Evolutionary conservation across 2,329 filamentous ascomycete genomes (phyloP).

Genomic region (Pyrenochaeta sp.): DNA sequence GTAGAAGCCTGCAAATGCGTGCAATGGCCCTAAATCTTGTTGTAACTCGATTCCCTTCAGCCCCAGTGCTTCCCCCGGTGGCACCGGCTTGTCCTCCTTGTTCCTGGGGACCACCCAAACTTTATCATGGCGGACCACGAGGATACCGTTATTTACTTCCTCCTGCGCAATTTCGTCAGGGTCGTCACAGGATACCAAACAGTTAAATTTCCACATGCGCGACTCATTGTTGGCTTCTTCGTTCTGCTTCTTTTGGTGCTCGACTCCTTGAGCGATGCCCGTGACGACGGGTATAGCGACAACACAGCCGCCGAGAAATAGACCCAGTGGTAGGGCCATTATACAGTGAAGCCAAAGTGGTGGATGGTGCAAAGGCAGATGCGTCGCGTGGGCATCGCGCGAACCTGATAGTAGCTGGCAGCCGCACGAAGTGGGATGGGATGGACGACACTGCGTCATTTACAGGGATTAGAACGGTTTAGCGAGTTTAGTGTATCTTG

Average conservation of each 20-base stretch:
- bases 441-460: neutral
- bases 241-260: slow-evolving; percentile 60
- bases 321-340: slow-evolving; percentile 38
- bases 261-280: slow-evolving; percentile 61
- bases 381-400: neutral
- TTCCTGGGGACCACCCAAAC: slow-evolving; percentile 49
- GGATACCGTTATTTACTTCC: slow-evolving; percentile 53
- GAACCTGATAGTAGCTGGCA: too few species aligned
- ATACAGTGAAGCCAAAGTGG: neutral
- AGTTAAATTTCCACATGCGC: slow-evolving; percentile 62
- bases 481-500: too few species aligned
- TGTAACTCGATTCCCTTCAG: neutral
- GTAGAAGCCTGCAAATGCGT: slow-evolving; percentile 62
- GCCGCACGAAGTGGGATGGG: neutral
- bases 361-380: neutral
- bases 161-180: slow-evolving; percentile 40
- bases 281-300: slow-evolving; percentile 60
- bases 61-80: slow-evolving; percentile 31
- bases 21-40: slow-evolving; percentile 41
- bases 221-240: slow-evolving; percentile 59
- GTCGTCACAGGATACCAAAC: slow-evolving; percentile 55
- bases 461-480: too few species aligned
- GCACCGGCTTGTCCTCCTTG: slow-evolving; percentile 36
- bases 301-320: slow-evolving; percentile 51
- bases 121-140: slow-evolving; percentile 58